These are phyloP conservation scores for Histomonas meleagridis DNA, from an alignment of 208 protist genomes.

Conservation along the genomic window DNA sequence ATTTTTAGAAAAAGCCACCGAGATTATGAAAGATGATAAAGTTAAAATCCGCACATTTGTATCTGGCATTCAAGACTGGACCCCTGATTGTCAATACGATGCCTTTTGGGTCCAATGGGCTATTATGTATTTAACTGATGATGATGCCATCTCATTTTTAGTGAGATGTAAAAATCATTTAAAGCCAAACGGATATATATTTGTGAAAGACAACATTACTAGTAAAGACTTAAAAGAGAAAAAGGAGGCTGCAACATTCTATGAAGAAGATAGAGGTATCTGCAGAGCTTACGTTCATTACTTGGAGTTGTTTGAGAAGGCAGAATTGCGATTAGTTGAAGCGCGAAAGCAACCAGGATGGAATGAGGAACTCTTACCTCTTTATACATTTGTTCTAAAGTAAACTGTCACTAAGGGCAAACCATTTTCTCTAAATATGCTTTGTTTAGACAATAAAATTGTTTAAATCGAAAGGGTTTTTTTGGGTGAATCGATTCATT, in stretches of 20 bases:
- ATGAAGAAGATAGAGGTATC: background rate
- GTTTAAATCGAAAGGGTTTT: too few relatives aligned
- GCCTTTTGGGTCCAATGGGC: constrained; percentile 3
- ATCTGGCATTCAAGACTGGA: background rate
- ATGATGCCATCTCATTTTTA: background rate
- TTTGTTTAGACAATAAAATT: too few relatives aligned
- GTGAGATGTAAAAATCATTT: constrained; percentile 1
- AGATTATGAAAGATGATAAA: background rate
- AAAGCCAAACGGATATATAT: background rate
- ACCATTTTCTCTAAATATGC: too few relatives aligned
- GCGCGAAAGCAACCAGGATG: background rate
- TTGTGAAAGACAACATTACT: constrained; percentile 14
- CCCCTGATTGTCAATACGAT: background rate
- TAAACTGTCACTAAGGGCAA: too few relatives aligned
- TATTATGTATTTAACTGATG: background rate
- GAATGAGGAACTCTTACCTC: background rate
- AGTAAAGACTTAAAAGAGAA: background rate
- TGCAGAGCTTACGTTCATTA: background rate
- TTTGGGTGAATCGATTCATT: too few relatives aligned
- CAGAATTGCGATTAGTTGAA: background rate
- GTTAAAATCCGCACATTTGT: background rate
- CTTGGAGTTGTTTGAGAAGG: background rate
- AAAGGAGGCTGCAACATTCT: background rate
- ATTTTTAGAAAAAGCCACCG: background rate
- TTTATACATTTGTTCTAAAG: constrained; percentile 30